A percentile compares a stretch with the other conserved stretches of the same genome.
Conservation (phyloP, 805 yeast genomes). For the Suhomyces xylopsoci region DNA sequence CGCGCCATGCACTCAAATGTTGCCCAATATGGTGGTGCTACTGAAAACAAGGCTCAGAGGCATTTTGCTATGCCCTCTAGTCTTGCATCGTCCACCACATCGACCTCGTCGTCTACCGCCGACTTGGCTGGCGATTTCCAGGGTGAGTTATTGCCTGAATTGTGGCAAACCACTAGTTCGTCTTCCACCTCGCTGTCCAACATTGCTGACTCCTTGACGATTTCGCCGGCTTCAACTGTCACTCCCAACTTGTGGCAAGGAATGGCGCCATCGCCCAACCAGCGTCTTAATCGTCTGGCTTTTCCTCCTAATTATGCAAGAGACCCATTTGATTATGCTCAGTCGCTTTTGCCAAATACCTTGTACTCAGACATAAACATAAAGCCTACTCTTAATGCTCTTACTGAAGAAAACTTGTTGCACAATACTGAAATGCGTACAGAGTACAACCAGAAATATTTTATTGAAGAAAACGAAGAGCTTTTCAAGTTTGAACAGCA, state of each 20-base stretch:
- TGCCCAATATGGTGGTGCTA: neutral
- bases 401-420: constrained; percentile 39
- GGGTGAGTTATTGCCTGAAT: constrained; percentile 32
- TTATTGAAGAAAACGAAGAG: constrained; percentile 15
- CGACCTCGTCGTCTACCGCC: constrained; percentile 9
- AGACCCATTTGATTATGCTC: constrained; percentile 6
- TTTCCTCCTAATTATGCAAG: neutral
- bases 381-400: constrained; percentile 8
- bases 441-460: neutral
- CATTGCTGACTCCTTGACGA: neutral
- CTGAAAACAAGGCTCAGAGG: neutral
- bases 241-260: neutral
- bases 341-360: constrained; percentile 21
- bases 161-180: constrained; percentile 26
- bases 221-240: constrained; percentile 12
- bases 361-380: constrained; percentile 9
- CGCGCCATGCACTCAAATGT: neutral
- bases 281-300: constrained; percentile 9
- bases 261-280: neutral
- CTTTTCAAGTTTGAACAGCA: constrained; percentile 19
- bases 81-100: constrained; percentile 4
- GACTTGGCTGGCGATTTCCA: constrained; percentile 11
- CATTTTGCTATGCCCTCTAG: constrained; percentile 9
- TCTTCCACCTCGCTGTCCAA: constrained; percentile 5
- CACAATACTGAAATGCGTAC: neutral